Conservation (phyloP, 495 filamentous ascomycete species). For the Podospora anserina region DNA sequence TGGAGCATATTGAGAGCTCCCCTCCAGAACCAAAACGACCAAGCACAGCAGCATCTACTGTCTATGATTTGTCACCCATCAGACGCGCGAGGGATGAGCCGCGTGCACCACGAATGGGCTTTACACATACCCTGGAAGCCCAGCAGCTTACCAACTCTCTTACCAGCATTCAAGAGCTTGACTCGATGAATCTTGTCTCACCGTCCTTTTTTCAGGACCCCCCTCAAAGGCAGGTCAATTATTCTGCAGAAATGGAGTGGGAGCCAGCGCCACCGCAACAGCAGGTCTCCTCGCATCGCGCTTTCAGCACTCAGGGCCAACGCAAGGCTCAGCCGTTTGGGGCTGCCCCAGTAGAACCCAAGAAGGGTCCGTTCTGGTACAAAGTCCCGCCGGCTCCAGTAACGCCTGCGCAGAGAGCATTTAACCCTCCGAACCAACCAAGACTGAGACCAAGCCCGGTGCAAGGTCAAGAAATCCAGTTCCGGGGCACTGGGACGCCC, state of each 20-base stretch:
- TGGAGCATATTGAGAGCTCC: slow-evolving; percentile 44
- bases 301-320: slow-evolving; percentile 46
- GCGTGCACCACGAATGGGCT: slow-evolving; percentile 18
- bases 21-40: slow-evolving; percentile 20
- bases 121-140: slow-evolving; percentile 16
- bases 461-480: slow-evolving; percentile 7
- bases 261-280: slow-evolving; percentile 55
- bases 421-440: slow-evolving; percentile 56
- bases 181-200: slow-evolving; percentile 18
- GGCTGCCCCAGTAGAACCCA: slow-evolving; percentile 46
- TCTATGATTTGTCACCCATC: background rate
- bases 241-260: slow-evolving; percentile 76
- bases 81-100: background rate
- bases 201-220: background rate
- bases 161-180: slow-evolving; percentile 15
- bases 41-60: background rate
- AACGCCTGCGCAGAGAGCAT: slow-evolving; percentile 59
- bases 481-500: background rate
- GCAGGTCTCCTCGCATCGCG: slow-evolving; percentile 44
- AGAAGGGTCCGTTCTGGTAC: slow-evolving; percentile 51
- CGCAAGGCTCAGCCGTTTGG: slow-evolving; percentile 54
- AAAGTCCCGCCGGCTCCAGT: slow-evolving; percentile 63
- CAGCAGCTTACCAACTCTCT: slow-evolving; percentile 2
- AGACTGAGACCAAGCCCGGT: slow-evolving; percentile 43
- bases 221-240: slow-evolving; percentile 17